Evolutionary conservation across 345 rosid species (phyloP), one percentile per base, ranked within the genome.

Genomic region (Moringa oleifera): DNA sequence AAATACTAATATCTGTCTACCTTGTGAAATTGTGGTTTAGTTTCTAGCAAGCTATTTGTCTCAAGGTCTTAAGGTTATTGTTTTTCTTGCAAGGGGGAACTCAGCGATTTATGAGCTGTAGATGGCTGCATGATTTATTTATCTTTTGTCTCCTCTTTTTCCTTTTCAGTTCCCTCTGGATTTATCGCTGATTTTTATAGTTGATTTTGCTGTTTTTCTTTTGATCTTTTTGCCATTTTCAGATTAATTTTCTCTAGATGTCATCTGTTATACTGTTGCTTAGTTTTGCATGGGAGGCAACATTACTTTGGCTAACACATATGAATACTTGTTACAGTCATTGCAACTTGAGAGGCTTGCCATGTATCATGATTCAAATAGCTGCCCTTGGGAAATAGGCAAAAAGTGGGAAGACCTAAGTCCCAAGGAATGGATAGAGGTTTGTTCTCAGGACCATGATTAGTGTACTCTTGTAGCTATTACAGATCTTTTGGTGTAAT

Each of bases 361-460:
- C 31, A 61, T 90, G 67, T 94, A 94, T 79, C 99, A 94, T 73
- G 95, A 94, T 79, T 85, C 89, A 47, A 79, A 84, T 76, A 83
- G 83, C 73, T 69, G 73, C 67, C 97, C 87, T 23, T 94, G 97
- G 99, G 84, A 73, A 71, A 83, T 81, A 70, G 75, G 83, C 65
- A 90, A 85, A 80, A 79, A 80, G 65, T 94, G 99, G 99, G 97
- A 88, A 65, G 89, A 87, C 77, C 83, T 94, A 57, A 81, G 78
- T 79, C 95, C 96, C 13, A 77, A 75, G 65, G 96, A 90, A 66
- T 94, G 99, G 99, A 70, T 87, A 64, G 91, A 90, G 99, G 99
- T 94, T 73, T 73, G 93, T 73, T 58, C 65, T 58, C 46, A 24
- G 51, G 45, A 55, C 51, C 24, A 52, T 72, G 25, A 50, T 61